A percentile compares a stretch with the other conserved stretches of the same genome.
phyloP scores from a whole-genome alignment of 768 basidiomycete species.

The Inosperma sp. region DNA sequence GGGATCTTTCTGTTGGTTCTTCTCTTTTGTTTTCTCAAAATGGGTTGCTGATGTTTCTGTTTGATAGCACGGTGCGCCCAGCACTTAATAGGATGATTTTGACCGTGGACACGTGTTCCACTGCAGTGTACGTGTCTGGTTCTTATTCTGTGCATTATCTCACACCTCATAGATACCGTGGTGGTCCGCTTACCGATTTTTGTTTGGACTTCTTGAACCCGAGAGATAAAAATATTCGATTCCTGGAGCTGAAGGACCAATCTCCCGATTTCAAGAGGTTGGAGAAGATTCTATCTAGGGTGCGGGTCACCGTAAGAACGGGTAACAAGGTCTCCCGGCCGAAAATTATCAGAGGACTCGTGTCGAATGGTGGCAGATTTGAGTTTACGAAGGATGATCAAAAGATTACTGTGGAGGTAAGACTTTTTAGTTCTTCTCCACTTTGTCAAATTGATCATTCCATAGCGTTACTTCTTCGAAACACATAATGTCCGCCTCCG shows the following conservation, averaged over 20 bases:
- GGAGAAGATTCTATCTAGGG: constrained; percentile 35
- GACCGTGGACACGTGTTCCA: constrained; percentile 44
- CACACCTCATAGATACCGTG: constrained; percentile 24
- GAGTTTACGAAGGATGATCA: constrained; percentile 37
- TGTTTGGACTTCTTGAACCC: constrained; percentile 28
- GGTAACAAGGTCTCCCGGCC: constrained; percentile 15
- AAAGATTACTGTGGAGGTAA: constrained; percentile 38
- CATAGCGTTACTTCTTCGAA: constrained; percentile 39
- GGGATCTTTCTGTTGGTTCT: constrained; percentile 47
- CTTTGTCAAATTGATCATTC: not conserved
- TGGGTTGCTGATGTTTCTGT: not conserved
- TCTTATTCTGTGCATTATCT: not conserved
- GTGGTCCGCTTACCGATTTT: constrained; percentile 29
- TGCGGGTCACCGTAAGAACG: constrained; percentile 30
- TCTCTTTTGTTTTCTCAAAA: not conserved
- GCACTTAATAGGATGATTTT: constrained; percentile 36
- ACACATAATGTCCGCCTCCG: constrained; percentile 31
- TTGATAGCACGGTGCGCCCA: constrained; percentile 43
- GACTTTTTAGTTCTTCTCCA: constrained; percentile 2
- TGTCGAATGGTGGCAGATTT: constrained; percentile 35
- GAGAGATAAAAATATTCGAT: constrained; percentile 22
- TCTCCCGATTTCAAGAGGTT: constrained; percentile 28
- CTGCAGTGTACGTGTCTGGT: constrained; percentile 36
- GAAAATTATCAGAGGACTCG: constrained; percentile 36
- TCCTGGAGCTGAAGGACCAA: constrained; percentile 24